These are phyloP conservation scores for Aquilaria malaccensis DNA, from an alignment of 345 rosid genomes.

Conservation along the genomic window DNA sequence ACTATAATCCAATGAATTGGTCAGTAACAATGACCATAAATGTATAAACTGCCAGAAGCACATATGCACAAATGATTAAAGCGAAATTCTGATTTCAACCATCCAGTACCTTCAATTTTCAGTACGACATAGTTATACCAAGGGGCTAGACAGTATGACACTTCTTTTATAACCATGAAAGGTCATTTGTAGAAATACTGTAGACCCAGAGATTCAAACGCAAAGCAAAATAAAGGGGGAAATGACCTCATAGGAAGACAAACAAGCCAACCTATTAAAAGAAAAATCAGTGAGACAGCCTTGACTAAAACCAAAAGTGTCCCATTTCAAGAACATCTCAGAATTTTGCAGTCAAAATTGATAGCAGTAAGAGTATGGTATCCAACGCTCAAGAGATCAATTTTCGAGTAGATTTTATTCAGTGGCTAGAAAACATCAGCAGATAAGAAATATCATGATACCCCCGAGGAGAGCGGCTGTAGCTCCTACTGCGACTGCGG, in stretches of 20 bases:
- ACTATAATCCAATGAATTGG: neutral
- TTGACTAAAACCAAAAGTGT: neutral
- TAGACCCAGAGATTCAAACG: too few relatives aligned
- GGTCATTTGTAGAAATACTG: too few relatives aligned
- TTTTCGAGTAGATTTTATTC: neutral
- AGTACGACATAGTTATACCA: too few relatives aligned
- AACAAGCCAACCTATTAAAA: too few relatives aligned
- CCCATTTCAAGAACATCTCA: neutral
- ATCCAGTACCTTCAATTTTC: too few relatives aligned
- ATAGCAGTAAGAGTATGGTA: neutral
- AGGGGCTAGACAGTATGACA: too few relatives aligned
- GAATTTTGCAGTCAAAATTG: neutral
- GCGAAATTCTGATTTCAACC: too few relatives aligned
- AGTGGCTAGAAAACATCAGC: neutral
- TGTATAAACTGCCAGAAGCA: neutral
- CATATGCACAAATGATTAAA: neutral
- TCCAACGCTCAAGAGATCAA: neutral
- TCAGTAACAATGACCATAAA: neutral
- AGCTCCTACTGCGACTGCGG: slow-evolving; percentile 81
- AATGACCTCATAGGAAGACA: too few relatives aligned
- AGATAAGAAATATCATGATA: slow-evolving; percentile 20
- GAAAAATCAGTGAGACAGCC: neutral
- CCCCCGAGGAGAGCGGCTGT: slow-evolving; percentile 89
- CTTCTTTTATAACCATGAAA: too few relatives aligned
- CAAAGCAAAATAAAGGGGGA: too few relatives aligned